Evolutionary conservation across 495 filamentous ascomycete genomes (phyloP).

Genomic region (Barbatosphaeria neglecta): DNA sequence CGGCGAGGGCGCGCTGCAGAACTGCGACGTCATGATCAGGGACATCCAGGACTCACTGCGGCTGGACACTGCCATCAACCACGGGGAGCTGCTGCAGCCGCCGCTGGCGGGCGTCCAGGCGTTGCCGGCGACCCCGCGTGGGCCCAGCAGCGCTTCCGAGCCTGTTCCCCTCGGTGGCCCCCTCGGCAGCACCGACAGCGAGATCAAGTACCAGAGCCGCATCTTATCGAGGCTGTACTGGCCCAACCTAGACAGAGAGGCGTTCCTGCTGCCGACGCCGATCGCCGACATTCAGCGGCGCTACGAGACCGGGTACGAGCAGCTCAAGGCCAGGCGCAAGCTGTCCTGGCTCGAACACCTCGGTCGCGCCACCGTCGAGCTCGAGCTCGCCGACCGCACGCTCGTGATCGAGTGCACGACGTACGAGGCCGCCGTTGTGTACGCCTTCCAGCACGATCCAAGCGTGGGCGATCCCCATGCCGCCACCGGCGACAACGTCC

Average conservation of each 20-base stretch:
- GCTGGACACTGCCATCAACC: conserved; percentile 53
- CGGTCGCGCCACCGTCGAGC: conserved; percentile 66
- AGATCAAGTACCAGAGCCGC: conserved; percentile 51
- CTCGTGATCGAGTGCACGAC: conserved; percentile 63
- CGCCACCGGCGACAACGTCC: conserved; percentile 4
- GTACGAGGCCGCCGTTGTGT: conserved; percentile 83
- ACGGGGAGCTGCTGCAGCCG: conserved; percentile 17
- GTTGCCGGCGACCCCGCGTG: conserved; percentile 19
- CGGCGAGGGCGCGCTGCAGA: conserved; percentile 73
- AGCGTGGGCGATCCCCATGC: background rate
- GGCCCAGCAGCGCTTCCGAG: too few relatives aligned
- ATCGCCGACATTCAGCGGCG: conserved; percentile 51
- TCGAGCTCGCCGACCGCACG: conserved; percentile 73
- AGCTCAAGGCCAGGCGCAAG: conserved; percentile 68
- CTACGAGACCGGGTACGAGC: conserved; percentile 69
- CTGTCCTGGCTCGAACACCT: conserved; percentile 78
- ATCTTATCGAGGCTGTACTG: conserved; percentile 92
- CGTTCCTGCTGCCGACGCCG: conserved; percentile 56
- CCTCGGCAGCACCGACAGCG: conserved; percentile 2
- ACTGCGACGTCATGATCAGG: conserved; percentile 91
- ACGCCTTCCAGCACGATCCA: conserved; percentile 55
- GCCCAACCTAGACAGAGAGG: conserved; percentile 70
- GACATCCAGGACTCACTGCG: conserved; percentile 81
- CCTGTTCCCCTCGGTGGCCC: too few relatives aligned
- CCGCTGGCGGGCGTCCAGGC: conserved; percentile 17